Evolutionary conservation across 2,329 filamentous ascomycete genomes (phyloP).

Genomic region (Aspergillus terreus): DNA sequence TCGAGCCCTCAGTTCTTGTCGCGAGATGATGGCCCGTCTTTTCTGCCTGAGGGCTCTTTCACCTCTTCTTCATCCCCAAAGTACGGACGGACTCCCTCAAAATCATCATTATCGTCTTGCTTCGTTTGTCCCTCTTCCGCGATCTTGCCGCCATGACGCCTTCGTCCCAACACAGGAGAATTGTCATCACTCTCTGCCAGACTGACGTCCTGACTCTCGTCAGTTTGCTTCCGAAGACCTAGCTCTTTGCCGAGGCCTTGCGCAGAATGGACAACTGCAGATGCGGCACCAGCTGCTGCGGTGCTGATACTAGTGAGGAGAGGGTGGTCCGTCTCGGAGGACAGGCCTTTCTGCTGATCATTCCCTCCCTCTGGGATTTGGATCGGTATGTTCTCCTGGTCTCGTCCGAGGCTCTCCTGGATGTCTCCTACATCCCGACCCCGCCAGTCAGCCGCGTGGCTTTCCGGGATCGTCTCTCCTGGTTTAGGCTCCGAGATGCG

Average conservation of each 20-base stretch:
- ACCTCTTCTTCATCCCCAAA: constrained; percentile 11
- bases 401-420: not conserved
- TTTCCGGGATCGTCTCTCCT: constrained; percentile 67
- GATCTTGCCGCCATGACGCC: constrained; percentile 11
- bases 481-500: constrained; percentile 63
- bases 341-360: constrained; percentile 2
- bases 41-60: not conserved
- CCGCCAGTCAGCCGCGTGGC: constrained; percentile 70
- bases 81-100: constrained; percentile 32
- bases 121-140: not conserved
- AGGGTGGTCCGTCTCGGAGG: constrained; percentile 11
- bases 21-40: not conserved
- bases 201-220: constrained; percentile 64
- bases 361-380: constrained; percentile 1
- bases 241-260: constrained; percentile 52
- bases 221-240: constrained; percentile 63
- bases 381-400: constrained; percentile 14
- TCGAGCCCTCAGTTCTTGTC: not conserved
- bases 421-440: constrained; percentile 48
- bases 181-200: constrained; percentile 63
- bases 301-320: constrained; percentile 11
- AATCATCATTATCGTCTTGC: constrained; percentile 1
- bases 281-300: constrained; percentile 12
- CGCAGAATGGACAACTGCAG: constrained; percentile 11
- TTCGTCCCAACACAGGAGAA: constrained; percentile 16